Percentiles rank a stretch among this genome's conserved stretches.
phyloP scores from a whole-genome alignment of 805 yeast species.

The Metschnikowia sp. region DNA sequence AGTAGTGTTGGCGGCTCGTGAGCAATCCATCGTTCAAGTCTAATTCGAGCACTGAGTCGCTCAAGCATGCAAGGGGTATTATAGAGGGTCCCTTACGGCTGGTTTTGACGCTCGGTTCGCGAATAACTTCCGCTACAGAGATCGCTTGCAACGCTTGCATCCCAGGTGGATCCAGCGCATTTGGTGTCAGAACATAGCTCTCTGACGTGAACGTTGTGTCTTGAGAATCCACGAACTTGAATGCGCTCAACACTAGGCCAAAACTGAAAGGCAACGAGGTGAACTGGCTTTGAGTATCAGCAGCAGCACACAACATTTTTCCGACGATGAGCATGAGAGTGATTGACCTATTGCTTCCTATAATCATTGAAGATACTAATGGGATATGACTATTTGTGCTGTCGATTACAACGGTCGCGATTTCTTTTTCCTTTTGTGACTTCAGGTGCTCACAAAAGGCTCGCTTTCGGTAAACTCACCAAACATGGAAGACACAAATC shows the following conservation, averaged over 20 bases:
- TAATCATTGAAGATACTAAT: not conserved
- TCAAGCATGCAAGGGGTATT: slow-evolving; percentile 11
- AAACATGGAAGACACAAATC: too few relatives aligned
- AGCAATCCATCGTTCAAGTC: slow-evolving; percentile 29
- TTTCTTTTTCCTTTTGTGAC: too few relatives aligned
- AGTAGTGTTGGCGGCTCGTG: slow-evolving; percentile 29
- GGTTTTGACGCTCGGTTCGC: not conserved
- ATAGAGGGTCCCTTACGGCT: not conserved
- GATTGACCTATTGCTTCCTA: not conserved
- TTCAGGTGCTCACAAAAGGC: too few relatives aligned
- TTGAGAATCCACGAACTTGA: slow-evolving; percentile 11
- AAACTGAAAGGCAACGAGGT: slow-evolving; percentile 30
- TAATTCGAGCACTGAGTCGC: slow-evolving; percentile 21
- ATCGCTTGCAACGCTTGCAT: slow-evolving; percentile 2
- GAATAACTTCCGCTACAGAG: slow-evolving; percentile 6
- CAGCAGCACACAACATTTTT: not conserved
- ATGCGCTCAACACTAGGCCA: slow-evolving; percentile 35
- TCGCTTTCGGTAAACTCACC: too few relatives aligned
- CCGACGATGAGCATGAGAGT: not conserved
- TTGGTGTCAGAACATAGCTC: not conserved
- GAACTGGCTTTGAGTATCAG: slow-evolving; percentile 1
- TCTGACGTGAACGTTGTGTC: not conserved
- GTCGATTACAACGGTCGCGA: too few relatives aligned
- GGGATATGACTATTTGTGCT: too few relatives aligned
- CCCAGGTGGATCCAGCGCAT: not conserved